Evolutionary conservation across 768 basidiomycete genomes (phyloP), one percentile per base, ranked within the genome.

Genomic region (Trametes cinnabarina): DNA sequence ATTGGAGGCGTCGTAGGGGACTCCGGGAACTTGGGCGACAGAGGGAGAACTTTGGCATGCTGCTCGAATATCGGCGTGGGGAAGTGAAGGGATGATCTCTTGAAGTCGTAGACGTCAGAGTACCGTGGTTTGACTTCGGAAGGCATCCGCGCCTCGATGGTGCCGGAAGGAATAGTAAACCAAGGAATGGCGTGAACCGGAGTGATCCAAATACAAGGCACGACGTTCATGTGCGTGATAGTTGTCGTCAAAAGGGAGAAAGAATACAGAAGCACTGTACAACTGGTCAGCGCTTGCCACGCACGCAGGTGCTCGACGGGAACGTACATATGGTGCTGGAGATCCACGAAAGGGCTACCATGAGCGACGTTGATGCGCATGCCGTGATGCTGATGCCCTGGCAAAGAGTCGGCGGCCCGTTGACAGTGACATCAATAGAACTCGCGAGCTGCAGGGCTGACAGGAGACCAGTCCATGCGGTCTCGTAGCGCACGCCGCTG

Each of bases 151-250:
- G 41, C 35, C 37, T 55, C 59, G 20, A 56, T 17, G 30, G 7
- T 23, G 17, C 37, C 51, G 20, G 62, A 59, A 20, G 60, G 54
- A 3, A 49, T 57, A 56, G 67, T 40, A 66, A 86, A 90, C 88
- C 88, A 90, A 15, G 78, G 76, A 19, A 87, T 73, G 14, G 73
- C 67, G 58, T 80, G 79, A 32, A 88, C 69, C 10, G 79, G 75
- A 40, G 72, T 73, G 26, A 48, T 69, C 86, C 86, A 89, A 52
- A 90, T 72, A 42, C 72, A 70, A 9, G 79, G 75, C 60, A 80
- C 67, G 10, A 64, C 62, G 47, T 64, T 63, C 23, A 70, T 66
- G 62, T 89, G 86, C 3, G 76, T 66, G 63, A 80, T 68, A 20
- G 78, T 67, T 52, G 76, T 68, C 55, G 81, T 70, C 64, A 79